Conservation (phyloP, 805 yeast species). For the Brettanomyces bruxellensis region DNA sequence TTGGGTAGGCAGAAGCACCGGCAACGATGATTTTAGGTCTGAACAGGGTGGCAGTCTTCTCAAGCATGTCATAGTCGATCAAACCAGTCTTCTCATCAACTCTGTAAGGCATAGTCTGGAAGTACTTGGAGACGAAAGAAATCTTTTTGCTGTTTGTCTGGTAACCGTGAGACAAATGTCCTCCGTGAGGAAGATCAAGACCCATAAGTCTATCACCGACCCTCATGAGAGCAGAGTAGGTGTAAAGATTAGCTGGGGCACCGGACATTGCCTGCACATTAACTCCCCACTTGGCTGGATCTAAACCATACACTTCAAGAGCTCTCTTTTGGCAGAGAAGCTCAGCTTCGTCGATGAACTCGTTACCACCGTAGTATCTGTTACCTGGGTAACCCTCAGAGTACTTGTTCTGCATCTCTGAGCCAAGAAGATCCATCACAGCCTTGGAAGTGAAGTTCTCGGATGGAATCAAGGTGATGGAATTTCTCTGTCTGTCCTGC, state of each 20-base stretch:
- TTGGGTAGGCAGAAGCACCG: conserved; percentile 93
- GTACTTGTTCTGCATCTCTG: conserved; percentile 96
- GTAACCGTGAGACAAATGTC: conserved; percentile 95
- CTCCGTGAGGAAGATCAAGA: conserved; percentile 95
- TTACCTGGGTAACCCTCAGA: conserved; percentile 99
- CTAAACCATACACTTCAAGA: conserved; percentile 66
- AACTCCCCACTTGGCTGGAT: conserved; percentile 89
- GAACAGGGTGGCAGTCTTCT: conserved; percentile 71
- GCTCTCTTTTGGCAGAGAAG: conserved; percentile 87
- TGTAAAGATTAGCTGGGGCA: conserved; percentile 92
- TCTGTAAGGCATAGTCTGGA: conserved; percentile 97
- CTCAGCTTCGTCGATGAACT: conserved; percentile 88
- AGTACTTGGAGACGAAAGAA: conserved; percentile 85
- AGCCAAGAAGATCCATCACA: conserved; percentile 89
- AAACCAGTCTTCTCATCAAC: conserved; percentile 78
- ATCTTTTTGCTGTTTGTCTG: conserved; percentile 86
- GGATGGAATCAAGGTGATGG: conserved; percentile 87
- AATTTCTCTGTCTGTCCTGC: conserved; percentile 78
- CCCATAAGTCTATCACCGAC: conserved; percentile 96
- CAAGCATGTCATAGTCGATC: conserved; percentile 85
- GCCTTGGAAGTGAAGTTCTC: conserved; percentile 95
- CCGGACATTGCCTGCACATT: conserved; percentile 94
- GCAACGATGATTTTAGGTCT: conserved; percentile 95
- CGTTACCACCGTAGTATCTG: conserved; percentile 96
- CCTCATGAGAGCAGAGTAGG: conserved; percentile 80